These are phyloP conservation scores for Puccinia novopanici DNA, from an alignment of 1,284 basidiomycete species.

Conservation along the genomic window DNA sequence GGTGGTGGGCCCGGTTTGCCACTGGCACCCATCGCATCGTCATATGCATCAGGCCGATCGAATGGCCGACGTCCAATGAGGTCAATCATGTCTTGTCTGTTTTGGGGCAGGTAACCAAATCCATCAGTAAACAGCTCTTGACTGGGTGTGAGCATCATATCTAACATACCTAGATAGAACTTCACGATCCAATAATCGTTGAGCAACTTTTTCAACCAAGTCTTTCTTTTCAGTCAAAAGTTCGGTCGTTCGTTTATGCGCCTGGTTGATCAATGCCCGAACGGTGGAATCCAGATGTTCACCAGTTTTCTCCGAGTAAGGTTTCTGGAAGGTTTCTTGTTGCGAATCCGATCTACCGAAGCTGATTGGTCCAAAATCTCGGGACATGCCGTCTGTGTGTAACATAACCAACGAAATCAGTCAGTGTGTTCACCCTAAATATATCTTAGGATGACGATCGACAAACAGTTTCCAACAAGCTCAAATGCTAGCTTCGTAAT, in stretches of 20 bases:
- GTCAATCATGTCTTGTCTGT: slow-evolving; percentile 79
- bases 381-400: slow-evolving; percentile 84
- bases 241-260: slow-evolving; percentile 80
- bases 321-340: slow-evolving; percentile 89
- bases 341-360: slow-evolving; percentile 83
- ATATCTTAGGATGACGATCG: slow-evolving; percentile 16
- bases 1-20: slow-evolving; percentile 40
- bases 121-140: slow-evolving; percentile 54
- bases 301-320: slow-evolving; percentile 94
- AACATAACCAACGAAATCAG: slow-evolving; percentile 60
- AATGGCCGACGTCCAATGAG: slow-evolving; percentile 84
- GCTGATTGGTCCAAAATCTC: slow-evolving; percentile 88
- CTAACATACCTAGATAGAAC: slow-evolving; percentile 78
- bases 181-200: slow-evolving; percentile 86
- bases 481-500: slow-evolving; percentile 98
- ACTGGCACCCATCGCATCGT: slow-evolving; percentile 53
- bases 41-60: slow-evolving; percentile 66
- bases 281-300: slow-evolving; percentile 87
- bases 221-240: slow-evolving; percentile 78
- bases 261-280: slow-evolving; percentile 88
- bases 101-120: neutral
- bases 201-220: slow-evolving; percentile 91
- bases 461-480: slow-evolving; percentile 63
- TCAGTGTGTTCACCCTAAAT: neutral
- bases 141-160: too few species aligned